Evolutionary conservation across 805 yeast species (phyloP).

Genomic region (Hanseniaspora jakobsenii): DNA sequence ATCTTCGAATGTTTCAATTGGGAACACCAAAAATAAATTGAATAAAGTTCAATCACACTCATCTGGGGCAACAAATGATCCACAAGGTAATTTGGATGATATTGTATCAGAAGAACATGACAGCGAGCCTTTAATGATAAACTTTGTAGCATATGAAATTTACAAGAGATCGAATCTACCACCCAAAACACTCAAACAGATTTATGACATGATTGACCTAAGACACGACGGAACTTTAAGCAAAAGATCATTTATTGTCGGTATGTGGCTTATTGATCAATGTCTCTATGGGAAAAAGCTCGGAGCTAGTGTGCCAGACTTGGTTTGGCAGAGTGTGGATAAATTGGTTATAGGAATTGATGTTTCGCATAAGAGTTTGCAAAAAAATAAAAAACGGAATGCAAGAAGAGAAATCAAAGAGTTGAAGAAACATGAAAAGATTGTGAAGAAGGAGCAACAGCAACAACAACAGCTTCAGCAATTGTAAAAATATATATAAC

Average conservation of each 20-base stretch:
- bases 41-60: too few relatives aligned
- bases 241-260: conserved; percentile 78
- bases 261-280: conserved; percentile 96
- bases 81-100: too few relatives aligned
- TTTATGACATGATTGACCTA: conserved; percentile 62
- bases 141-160: conserved; percentile 53
- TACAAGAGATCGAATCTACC: conserved; percentile 75
- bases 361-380: conserved; percentile 10
- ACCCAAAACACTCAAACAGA: conserved; percentile 43
- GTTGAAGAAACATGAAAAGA: conserved; percentile 12
- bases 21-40: too few relatives aligned
- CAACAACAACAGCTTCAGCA: background rate
- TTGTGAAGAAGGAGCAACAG: conserved; percentile 6
- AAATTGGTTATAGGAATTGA: conserved; percentile 15
- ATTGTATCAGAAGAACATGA: background rate
- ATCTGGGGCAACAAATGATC: too few relatives aligned
- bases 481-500: too few relatives aligned
- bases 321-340: conserved; percentile 72
- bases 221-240: conserved; percentile 62
- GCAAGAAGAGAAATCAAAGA: conserved; percentile 14
- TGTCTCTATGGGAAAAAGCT: conserved; percentile 85
- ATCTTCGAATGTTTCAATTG: too few relatives aligned
- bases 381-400: conserved; percentile 11
- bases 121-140: conserved; percentile 24
- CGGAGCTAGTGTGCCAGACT: conserved; percentile 54